Evolutionary conservation across 2,329 filamentous ascomycete genomes (phyloP), one percentile per base, ranked within the genome.

Genomic region (Calonectria hawksworthii): DNA sequence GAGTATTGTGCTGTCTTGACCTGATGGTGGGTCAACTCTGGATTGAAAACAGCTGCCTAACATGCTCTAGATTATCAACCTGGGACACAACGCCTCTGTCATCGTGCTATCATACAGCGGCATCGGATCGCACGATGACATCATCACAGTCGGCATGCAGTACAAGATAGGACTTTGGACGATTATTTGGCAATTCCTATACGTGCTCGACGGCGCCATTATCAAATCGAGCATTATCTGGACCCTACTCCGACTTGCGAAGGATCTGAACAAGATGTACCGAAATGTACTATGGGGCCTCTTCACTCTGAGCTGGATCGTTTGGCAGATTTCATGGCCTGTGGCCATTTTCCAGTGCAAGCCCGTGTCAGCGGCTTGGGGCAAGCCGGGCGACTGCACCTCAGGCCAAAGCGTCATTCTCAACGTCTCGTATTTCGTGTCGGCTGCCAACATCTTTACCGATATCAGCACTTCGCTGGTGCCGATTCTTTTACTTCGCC

Each of bases 301-400:
- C 4, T 76, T 75, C 2, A 72, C 23, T 4, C 67, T 78, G 9
- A 77, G 52, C 51, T 79, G 76, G 74, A 56, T 72, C 14, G 69
- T 75, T 7, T 79, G 76, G 76, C 75, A 76, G 36, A 75, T 79
- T 28, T 70, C 73, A 1, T 79, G 75, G 70, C 74, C 76, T 7
- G 76, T 78, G 21, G 77, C 75, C 28, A 77, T 79, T 64, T 76
- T 79, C 54, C 77, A 78, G 61, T 79, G 77, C 73, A 79, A 76
- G 21, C 77, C 77, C 28, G 74, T 79, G 14, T 52, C 75, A 4
- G 76, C 76, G 14, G 73, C 76, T 13, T 77, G 76, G 76, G 72
- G 72, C 14, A 28, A 75, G 44, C 76, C 74, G 14, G 74, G 76
- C 30, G 74, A 77, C 51, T 76, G 74, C 63, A 71, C 65, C 3